Evolutionary conservation across 352 stramenopile genomes (phyloP).

Genomic region (Globisporangium nodosum): DNA sequence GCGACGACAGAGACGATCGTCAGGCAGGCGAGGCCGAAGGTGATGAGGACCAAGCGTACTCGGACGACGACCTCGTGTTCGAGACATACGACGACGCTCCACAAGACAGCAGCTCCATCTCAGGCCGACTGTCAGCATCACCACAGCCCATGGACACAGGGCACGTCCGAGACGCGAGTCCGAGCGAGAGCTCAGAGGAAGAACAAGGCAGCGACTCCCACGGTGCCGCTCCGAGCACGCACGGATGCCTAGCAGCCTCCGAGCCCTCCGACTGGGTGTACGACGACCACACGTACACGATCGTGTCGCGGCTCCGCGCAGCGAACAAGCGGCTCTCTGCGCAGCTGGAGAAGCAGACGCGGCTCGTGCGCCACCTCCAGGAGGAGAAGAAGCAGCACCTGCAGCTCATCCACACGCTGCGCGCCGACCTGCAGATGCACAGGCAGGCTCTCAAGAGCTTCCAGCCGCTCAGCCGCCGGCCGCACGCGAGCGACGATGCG

Average conservation of each 20-base stretch:
- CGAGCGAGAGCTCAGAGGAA: not conserved
- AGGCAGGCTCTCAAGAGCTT: constrained; percentile 43
- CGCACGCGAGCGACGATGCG: not conserved
- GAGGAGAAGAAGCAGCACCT: constrained; percentile 52
- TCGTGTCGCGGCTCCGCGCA: constrained; percentile 39
- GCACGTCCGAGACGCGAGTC: not conserved
- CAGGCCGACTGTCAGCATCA: too few relatives aligned
- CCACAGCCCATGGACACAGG: too few relatives aligned
- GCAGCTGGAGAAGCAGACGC: constrained; percentile 48
- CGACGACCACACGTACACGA: constrained; percentile 49
- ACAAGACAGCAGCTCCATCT: not conserved
- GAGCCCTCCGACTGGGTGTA: constrained; percentile 16
- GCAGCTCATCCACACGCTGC: constrained; percentile 32
- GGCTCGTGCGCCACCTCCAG: constrained; percentile 31
- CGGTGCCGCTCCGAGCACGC: not conserved
- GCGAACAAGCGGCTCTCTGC: constrained; percentile 39
- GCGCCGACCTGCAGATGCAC: constrained; percentile 34
- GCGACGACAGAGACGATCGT: not conserved
- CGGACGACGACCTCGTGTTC: constrained; percentile 27
- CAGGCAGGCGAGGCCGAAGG: constrained; percentile 1
- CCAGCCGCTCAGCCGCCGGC: constrained; percentile 8
- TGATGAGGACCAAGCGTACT: constrained; percentile 20
- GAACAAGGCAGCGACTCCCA: not conserved
- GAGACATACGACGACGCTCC: constrained; percentile 23
- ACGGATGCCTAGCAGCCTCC: not conserved